Evolutionary conservation across 83 land plant species (phyloP).

Genomic region (Thuja plicata): DNA sequence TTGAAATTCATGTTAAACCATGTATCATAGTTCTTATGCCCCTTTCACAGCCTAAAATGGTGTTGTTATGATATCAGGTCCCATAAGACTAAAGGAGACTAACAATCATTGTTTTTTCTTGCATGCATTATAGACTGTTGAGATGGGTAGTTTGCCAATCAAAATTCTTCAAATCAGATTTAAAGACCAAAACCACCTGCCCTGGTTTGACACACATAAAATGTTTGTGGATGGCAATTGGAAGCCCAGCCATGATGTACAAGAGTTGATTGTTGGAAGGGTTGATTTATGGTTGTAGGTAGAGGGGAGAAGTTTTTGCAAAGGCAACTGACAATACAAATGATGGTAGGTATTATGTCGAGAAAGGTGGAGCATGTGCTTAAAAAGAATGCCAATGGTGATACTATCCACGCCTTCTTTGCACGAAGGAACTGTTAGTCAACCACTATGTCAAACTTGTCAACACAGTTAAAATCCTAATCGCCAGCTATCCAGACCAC

Average conservation of each 20-base stretch:
- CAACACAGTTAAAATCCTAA: too few relatives aligned
- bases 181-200: conserved; percentile 77
- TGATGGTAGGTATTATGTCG: conserved; percentile 16
- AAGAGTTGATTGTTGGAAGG: neutral
- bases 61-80: too few relatives aligned
- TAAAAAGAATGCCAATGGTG: conserved; percentile 43
- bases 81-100: too few relatives aligned
- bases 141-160: conserved; percentile 46
- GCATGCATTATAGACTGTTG: too few relatives aligned
- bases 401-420: neutral
- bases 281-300: neutral
- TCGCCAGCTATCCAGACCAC: conserved; percentile 10
- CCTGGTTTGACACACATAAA: conserved; percentile 83
- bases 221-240: conserved; percentile 90
- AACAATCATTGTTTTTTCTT: too few relatives aligned
- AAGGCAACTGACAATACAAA: conserved; percentile 21
- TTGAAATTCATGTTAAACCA: too few relatives aligned
- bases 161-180: conserved; percentile 61
- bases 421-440: too few relatives aligned
- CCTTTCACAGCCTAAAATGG: too few relatives aligned
- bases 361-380: conserved; percentile 36
- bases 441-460: too few relatives aligned
- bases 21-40: too few relatives aligned
- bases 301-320: neutral
- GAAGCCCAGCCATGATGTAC: neutral